Base-by-base conservation (phyloP, 2,329 filamentous ascomycete species). In the Paecilomyces sp. region DNA sequence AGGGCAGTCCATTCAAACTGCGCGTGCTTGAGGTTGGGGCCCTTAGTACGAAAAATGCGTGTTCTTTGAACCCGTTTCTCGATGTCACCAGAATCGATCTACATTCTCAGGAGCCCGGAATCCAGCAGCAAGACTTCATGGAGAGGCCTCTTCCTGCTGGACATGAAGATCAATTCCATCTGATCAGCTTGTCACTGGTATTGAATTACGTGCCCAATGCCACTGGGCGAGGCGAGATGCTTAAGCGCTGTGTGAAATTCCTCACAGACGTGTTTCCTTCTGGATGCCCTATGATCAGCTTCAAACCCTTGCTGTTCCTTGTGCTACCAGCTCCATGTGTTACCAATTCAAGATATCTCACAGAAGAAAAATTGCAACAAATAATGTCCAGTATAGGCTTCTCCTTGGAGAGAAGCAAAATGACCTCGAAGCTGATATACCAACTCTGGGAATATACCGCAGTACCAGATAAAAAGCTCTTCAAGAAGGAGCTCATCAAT, bases 111-210 rank as follows among this genome's bases (percentile, higher is more conserved):
- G 88, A 87, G 54, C 81, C 88, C 1, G 74, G 73, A 1, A 99
- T 99, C 65, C 72, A 87, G 60, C 86, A 95, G 73, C 91, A 97
- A 71, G 91, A 99, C 73, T 97, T 99, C 70, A 96, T 99, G 92
- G 78, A 91, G 65, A 83, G 92, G 28, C 90, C 92, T 0, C 74
- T 93, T 2, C 93, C 93, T 0, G 33, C 57, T 4, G 73, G 65
- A 7, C 71, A 81, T 24, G 78, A 83, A 5, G 86, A 92, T 50
- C 80, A 79, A 24, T 97, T 97, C 71, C 91, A 99, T 71, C 85
- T 97, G 57, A 88, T 99, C 68, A 96, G 92, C 56, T 80, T 99
- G 25, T 96, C 92, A 8, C 79, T 99, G 57, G 94, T 99, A 4
- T 81, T 99, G 63, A 99, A 99, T 74, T 99, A 92, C 70, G 92